A percentile compares a stretch with the other conserved stretches of the same genome.
These are phyloP conservation scores for Eucalyptus marginata DNA, from an alignment of 345 rosid species.

Conservation along the genomic window DNA sequence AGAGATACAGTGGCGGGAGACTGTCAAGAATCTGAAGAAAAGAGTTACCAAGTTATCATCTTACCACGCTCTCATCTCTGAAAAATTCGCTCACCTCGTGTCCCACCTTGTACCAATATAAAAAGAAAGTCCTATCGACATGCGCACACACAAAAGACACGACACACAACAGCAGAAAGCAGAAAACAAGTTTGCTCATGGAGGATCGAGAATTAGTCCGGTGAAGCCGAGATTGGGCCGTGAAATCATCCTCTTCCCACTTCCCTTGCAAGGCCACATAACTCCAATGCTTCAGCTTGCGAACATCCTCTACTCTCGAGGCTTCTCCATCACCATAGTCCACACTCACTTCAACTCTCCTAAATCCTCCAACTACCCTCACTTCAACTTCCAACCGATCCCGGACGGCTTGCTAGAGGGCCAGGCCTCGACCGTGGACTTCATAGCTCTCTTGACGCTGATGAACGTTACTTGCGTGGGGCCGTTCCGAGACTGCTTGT, in stretches of 20 bases:
- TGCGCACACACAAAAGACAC: neutral
- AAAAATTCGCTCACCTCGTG: neutral
- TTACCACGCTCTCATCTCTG: neutral
- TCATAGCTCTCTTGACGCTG: neutral
- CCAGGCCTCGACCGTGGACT: neutral
- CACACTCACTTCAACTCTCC: slow-evolving; percentile 45
- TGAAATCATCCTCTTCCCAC: slow-evolving; percentile 27
- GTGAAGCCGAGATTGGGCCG: neutral
- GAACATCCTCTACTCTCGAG: slow-evolving; percentile 30
- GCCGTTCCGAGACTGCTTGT: slow-evolving; percentile 24
- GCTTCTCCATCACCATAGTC: slow-evolving; percentile 40
- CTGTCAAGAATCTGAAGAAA: neutral
- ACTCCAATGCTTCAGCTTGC: slow-evolving; percentile 56
- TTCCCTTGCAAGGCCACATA: slow-evolving; percentile 53
- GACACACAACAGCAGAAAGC: neutral
- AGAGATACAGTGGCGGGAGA: neutral
- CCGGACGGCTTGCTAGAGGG: neutral
- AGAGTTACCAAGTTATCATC: neutral
- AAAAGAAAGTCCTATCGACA: neutral
- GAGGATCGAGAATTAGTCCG: neutral
- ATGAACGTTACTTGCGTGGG: slow-evolving; percentile 14
- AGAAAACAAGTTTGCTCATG: neutral
- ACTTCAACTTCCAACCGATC: slow-evolving; percentile 27
- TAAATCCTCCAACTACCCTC: slow-evolving; percentile 27
- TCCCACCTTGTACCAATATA: neutral